A percentile compares a stretch with the other conserved stretches of the same genome.
phyloP scores from a whole-genome alignment of 2,329 filamentous ascomycete species.

The Clarireedia paspali region DNA sequence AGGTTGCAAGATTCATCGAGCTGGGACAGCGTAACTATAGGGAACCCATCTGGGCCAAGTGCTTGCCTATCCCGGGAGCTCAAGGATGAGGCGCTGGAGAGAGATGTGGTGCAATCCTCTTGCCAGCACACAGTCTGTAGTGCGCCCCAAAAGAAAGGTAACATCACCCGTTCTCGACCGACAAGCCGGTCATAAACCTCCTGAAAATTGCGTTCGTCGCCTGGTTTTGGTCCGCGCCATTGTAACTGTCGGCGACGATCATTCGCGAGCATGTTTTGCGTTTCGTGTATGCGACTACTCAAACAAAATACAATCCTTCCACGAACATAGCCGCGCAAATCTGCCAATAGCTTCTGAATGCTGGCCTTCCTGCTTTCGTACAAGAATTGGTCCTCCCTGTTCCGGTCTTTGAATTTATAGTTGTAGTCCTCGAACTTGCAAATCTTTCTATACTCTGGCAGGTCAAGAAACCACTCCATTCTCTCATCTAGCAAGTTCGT shows the following conservation, averaged over 20 bases:
- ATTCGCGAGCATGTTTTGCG: background rate
- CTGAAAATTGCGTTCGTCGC: background rate
- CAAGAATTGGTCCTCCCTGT: background rate
- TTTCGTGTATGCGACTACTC: background rate
- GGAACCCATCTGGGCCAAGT: too few relatives aligned
- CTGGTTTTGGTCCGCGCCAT: background rate
- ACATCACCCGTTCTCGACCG: background rate
- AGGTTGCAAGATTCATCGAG: background rate
- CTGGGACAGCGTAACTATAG: too few relatives aligned
- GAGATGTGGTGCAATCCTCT: background rate
- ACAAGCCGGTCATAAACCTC: background rate
- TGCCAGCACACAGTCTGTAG: constrained; percentile 1
- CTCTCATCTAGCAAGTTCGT: constrained; percentile 28
- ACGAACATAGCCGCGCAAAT: constrained; percentile 7
- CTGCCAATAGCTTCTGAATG: background rate
- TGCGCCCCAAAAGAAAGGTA: constrained; percentile 1
- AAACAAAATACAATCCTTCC: constrained; percentile 1
- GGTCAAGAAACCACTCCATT: constrained; percentile 33
- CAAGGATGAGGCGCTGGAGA: too few relatives aligned
- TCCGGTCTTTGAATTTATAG: background rate
- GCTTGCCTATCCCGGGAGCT: too few relatives aligned
- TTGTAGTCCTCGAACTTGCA: constrained; percentile 14
- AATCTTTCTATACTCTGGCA: constrained; percentile 28
- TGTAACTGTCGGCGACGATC: background rate
- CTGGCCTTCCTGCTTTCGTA: constrained; percentile 1